Evolutionary conservation across 805 yeast species (phyloP).

Genomic region (Wickerhamomyces tratensis): DNA sequence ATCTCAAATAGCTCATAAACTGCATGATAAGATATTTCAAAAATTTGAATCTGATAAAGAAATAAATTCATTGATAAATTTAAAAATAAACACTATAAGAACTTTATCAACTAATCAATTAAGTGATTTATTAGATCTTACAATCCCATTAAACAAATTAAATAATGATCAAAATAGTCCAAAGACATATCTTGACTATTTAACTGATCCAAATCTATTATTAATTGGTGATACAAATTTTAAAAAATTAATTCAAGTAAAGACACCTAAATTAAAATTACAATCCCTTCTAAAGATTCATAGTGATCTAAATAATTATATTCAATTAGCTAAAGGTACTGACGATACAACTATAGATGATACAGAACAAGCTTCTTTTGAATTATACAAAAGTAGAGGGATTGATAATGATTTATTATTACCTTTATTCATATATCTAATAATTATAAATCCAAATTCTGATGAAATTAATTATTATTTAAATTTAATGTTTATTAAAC

Average conservation of each 20-base stretch:
- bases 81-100: constrained; percentile 6
- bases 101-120: constrained; percentile 3
- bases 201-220: background rate
- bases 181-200: background rate
- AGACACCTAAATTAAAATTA: constrained; percentile 12
- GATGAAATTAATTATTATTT: constrained; percentile 9
- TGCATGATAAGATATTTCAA: constrained; percentile 9
- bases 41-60: constrained; percentile 7
- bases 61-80: constrained; percentile 9
- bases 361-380: background rate
- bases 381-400: background rate
- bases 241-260: background rate
- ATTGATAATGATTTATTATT: constrained; percentile 15
- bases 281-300: constrained; percentile 7
- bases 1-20: constrained; percentile 4
- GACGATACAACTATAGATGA: background rate
- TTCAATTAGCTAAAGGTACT: background rate
- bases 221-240: constrained; percentile 1
- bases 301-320: constrained; percentile 5
- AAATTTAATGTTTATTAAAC: constrained; percentile 12
- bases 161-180: constrained; percentile 7
- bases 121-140: constrained; percentile 9
- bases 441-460: constrained; percentile 5
- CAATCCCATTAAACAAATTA: constrained; percentile 6
- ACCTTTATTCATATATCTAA: constrained; percentile 15